Evolutionary conservation across 2,329 filamentous ascomycete genomes (phyloP), one percentile per base, ranked within the genome.

Genomic region (Diaporthe batatas): DNA sequence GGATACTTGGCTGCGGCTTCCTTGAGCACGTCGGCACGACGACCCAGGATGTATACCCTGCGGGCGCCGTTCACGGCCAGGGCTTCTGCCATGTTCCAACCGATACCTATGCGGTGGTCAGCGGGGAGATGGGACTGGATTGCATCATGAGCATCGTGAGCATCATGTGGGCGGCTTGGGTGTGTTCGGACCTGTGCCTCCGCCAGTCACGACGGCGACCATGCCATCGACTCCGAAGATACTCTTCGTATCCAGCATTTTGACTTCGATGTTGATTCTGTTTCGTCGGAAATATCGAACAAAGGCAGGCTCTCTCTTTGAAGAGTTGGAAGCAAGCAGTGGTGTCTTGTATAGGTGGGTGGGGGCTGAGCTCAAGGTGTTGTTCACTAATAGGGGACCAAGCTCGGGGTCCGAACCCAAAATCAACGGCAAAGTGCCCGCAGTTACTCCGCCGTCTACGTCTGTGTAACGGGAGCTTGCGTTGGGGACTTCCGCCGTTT

Each of bases 161-260:
- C 54, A 25, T 6, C 25, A 14, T 25, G n/a, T 23, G 44, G 18
- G 21, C n/a, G 42, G 44, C 12, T 34, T 49, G 39, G 54, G 23
- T 29, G 32, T 25, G 18, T n/a, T 29, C 68, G 18, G 75, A 87
- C 86, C 86, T 71, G 80, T 85, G 12, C 86, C 87, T 16, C 87
- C 88, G 23, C 88, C 87, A 0, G 88, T 89, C 36, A 90, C 81
- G n/a, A 89, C 87, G 57, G 84, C 86, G 0, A 90, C 84, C 11
- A 89, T 80, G 54, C 85, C 87, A 42, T 87, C 81, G 34, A 88
- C 86, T 32, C 82, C 79, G 77, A 89, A 88, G 21, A 89, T 79
- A 32, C 78, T 75, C 32, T 77, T 77, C 2, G 78, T 76, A 29
- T 79, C 77, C 49, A 81, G 39, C 72, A 74, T 74, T 2, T 5